Evolutionary conservation across 176 grass and related monocot genomes (phyloP).

Genomic region (Urochloa ruziziensis): DNA sequence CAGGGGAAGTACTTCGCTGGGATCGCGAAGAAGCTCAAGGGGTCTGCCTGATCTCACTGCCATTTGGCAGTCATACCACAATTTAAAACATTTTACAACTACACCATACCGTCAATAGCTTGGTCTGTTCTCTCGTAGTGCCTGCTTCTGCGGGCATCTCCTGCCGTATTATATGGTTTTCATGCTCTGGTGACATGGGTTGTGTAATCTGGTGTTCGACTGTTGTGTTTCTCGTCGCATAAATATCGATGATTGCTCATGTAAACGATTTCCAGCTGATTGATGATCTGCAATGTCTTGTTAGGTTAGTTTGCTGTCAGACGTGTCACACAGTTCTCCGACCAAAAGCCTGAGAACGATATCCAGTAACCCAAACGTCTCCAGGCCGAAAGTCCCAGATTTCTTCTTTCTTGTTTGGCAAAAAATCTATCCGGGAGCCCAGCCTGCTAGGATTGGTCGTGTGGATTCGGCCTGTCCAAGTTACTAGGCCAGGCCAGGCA

Average conservation of each 20-base stretch:
- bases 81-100: conserved; percentile 24
- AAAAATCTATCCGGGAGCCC: no score
- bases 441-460: background rate
- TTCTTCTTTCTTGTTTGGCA: no score
- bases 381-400: no score
- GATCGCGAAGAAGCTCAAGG: conserved; percentile 84
- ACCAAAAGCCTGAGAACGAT: no score
- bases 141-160: background rate
- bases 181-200: conserved; percentile 13
- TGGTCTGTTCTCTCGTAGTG: conserved; percentile 1
- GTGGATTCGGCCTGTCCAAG: no score
- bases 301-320: no score
- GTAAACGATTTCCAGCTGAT: background rate
- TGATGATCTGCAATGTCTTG: background rate
- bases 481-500: no score
- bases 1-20: conserved; percentile 82
- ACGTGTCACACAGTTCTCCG: no score
- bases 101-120: conserved; percentile 14
- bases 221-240: conserved; percentile 8
- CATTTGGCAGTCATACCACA: background rate
- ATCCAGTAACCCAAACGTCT: no score
- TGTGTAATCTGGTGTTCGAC: conserved; percentile 34
- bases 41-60: conserved; percentile 32
- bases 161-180: conserved; percentile 11
- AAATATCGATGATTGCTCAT: conserved; percentile 8